Conservation (phyloP, 2,329 filamentous ascomycete genomes). For the Apiospora malaysiana region DNA sequence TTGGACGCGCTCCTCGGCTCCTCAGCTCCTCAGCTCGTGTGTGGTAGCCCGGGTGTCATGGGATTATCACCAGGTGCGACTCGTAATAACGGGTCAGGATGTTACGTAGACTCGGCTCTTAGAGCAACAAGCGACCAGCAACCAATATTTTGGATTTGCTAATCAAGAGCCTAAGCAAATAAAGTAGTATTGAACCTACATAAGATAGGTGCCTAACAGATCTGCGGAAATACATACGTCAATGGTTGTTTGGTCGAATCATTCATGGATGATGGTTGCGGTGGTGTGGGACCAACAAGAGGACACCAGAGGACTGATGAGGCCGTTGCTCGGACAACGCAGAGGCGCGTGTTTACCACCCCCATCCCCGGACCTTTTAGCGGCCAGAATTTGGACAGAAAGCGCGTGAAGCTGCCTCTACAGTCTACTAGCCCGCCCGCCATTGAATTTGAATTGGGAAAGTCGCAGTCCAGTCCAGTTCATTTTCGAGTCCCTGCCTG, state of each 20-base stretch:
- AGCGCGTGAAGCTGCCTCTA: constrained; percentile 1
- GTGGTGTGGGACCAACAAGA: not conserved
- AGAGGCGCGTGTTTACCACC: not conserved
- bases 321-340: not conserved
- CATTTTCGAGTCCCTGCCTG: constrained; percentile 6
- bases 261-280: not conserved
- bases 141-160: not conserved
- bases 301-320: not conserved
- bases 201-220: not conserved
- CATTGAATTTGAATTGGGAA: not conserved
- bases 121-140: too few relatives aligned
- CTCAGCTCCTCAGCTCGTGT: not conserved
- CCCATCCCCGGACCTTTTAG: not conserved
- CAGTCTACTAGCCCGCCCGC: not conserved
- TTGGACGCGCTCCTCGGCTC: not conserved
- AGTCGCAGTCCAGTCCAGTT: not conserved
- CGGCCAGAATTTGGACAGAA: not conserved
- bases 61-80: too few relatives aligned
- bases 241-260: constrained; percentile 4
- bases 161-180: too few relatives aligned
- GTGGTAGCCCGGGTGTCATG: not conserved
- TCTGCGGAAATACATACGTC: constrained; percentile 1
- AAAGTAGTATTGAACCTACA: not conserved
- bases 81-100: too few relatives aligned
- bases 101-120: too few relatives aligned